A percentile compares a stretch with the other conserved stretches of the same genome.
phyloP scores from a whole-genome alignment of 2,329 filamentous ascomycete species.

The Neophaeococcomyces mojaviensis region DNA sequence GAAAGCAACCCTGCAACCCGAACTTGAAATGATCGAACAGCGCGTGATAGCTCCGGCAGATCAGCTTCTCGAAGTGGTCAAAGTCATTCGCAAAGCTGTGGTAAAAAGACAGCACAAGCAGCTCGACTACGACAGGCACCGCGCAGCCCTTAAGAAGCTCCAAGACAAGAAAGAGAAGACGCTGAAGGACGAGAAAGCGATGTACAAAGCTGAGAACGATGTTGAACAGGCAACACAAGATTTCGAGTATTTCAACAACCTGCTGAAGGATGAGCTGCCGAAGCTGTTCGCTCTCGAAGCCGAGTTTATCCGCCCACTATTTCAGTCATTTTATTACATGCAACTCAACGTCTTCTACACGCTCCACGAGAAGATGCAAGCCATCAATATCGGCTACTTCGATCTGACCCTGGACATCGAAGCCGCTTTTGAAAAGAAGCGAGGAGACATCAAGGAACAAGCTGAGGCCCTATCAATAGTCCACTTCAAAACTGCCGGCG shows the following conservation, averaged over 20 bases:
- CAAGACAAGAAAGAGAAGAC: constrained; percentile 97
- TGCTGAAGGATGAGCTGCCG: constrained; percentile 91
- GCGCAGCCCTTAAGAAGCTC: constrained; percentile 77
- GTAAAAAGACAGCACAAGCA: constrained; percentile 95
- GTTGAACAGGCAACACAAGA: constrained; percentile 88
- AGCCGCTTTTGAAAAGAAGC: constrained; percentile 81
- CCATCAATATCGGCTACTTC: constrained; percentile 95
- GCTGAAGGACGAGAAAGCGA: constrained; percentile 91
- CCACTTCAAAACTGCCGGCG: constrained; percentile 83
- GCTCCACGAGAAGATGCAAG: constrained; percentile 95
- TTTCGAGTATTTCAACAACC: constrained; percentile 95
- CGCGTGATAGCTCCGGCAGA: constrained; percentile 87
- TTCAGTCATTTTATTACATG: constrained; percentile 99
- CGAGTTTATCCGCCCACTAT: constrained; percentile 92
- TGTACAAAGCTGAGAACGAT: constrained; percentile 92
- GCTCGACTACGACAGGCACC: constrained; percentile 88
- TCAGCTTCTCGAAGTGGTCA: constrained; percentile 89
- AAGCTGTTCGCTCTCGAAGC: constrained; percentile 82
- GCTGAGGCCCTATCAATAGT: constrained; percentile 79
- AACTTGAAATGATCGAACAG: constrained; percentile 94
- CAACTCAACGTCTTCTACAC: constrained; percentile 99
- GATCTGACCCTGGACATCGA: constrained; percentile 85
- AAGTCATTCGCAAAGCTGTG: constrained; percentile 81
- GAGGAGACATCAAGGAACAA: constrained; percentile 78
- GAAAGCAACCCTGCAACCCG: constrained; percentile 77